Percentiles rank a stretch among this genome's conserved stretches.
These are phyloP conservation scores for Endocladia muricata DNA, from an alignment of 31 red algal species.

Conservation along the genomic window DNA sequence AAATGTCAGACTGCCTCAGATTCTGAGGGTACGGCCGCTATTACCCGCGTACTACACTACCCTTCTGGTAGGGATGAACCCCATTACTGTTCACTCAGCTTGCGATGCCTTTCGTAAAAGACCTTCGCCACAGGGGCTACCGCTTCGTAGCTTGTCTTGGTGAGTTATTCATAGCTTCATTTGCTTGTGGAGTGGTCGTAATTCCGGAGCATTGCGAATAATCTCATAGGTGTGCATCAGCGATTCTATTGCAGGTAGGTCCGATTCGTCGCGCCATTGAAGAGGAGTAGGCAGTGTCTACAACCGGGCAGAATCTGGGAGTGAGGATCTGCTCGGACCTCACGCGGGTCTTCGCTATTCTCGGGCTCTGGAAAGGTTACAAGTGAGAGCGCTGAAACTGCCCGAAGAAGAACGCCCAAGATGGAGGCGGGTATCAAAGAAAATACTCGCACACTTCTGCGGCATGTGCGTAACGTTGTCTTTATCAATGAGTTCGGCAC, in stretches of 20 bases:
- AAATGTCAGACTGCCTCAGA: conserved; percentile 32
- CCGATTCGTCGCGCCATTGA: conserved; percentile 7
- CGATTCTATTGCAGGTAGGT: conserved; percentile 4
- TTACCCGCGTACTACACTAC: conserved; percentile 33
- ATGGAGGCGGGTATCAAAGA: conserved; percentile 3
- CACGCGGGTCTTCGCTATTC: conserved; percentile 15
- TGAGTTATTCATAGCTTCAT: conserved; percentile 35
- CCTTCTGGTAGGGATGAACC: conserved; percentile 25
- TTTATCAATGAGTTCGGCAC: conserved; percentile 23
- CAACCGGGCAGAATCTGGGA: conserved; percentile 19
- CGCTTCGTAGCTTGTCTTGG: conserved; percentile 38
- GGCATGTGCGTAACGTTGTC: conserved; percentile 29
- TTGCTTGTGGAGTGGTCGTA: background rate
- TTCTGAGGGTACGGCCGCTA: conserved; percentile 28
- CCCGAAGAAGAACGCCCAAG: conserved; percentile 14
- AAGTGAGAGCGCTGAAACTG: background rate
- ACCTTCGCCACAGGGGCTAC: conserved; percentile 19
- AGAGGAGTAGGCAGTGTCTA: conserved; percentile 19
- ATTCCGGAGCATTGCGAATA: background rate
- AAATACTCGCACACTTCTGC: conserved; percentile 21
- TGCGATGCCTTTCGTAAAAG: conserved; percentile 15
- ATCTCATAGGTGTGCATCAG: background rate
- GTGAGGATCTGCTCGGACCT: conserved; percentile 11
- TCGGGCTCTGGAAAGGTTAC: conserved; percentile 16
- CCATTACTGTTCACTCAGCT: conserved; percentile 16